Percentiles rank a stretch among this genome's conserved stretches.
phyloP scores from a whole-genome alignment of 2,329 filamentous ascomycete genomes.

The Ambrosiella cleistominuta region DNA sequence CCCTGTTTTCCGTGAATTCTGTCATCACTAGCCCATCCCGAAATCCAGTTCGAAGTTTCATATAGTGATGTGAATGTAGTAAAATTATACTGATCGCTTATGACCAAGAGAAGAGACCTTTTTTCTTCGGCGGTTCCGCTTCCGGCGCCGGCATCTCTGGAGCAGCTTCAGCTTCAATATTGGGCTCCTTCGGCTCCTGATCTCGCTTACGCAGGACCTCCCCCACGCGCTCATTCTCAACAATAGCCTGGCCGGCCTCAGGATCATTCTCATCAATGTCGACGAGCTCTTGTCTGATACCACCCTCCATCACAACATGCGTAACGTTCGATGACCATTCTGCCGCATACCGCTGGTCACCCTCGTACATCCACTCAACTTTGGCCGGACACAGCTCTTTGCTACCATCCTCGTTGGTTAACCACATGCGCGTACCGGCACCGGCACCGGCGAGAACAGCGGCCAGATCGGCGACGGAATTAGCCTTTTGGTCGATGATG shows the following conservation, averaged over 20 bases:
- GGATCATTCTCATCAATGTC: background rate
- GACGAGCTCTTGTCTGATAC: background rate
- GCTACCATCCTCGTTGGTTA: constrained; percentile 13
- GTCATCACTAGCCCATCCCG: background rate
- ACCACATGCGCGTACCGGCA: constrained; percentile 31
- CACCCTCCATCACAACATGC: constrained; percentile 26
- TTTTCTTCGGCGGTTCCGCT: constrained; percentile 8
- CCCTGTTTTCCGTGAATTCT: background rate
- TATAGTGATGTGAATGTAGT: background rate
- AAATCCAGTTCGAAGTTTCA: background rate
- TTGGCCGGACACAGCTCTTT: constrained; percentile 24
- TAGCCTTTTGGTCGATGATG: constrained; percentile 43
- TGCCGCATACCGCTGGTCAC: constrained; percentile 29
- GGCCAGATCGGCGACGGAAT: constrained; percentile 46
- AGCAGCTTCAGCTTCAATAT: constrained; percentile 9
- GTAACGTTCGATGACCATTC: constrained; percentile 35
- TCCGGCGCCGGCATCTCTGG: constrained; percentile 6
- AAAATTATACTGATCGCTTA: constrained; percentile 4
- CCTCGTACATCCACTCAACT: constrained; percentile 34
- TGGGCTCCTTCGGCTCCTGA: constrained; percentile 3
- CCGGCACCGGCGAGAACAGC: constrained; percentile 35
- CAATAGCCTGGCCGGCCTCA: background rate
- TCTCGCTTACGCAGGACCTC: constrained; percentile 14
- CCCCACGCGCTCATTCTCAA: constrained; percentile 10
- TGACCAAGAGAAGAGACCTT: constrained; percentile 7